Evolutionary conservation across 2,329 filamentous ascomycete species (phyloP), one percentile per base, ranked within the genome.

Genomic region (Beauveria caledonica): DNA sequence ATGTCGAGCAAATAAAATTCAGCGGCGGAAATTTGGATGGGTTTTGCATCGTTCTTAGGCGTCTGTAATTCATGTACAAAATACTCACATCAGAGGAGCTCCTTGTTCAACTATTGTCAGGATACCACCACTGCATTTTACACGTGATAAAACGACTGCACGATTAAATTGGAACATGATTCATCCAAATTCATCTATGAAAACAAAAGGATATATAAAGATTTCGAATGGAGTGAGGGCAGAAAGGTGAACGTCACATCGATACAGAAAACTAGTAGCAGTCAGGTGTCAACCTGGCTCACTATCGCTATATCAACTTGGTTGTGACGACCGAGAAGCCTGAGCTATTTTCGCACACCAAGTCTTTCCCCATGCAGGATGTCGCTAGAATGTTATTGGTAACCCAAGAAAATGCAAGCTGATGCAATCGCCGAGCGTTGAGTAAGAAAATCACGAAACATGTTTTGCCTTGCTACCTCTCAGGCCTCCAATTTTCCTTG

Each of bases 171-270:
- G 56, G 25, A 51, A 58, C 56, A 51, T 58, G 23, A 58, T 42
- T 50, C 56, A 58, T 58, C 56, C 56, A 58, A 50, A 57, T 72
- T 71, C 70, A 69, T 73, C 70, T 73, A 71, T 71, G 62, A 72
- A 66, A 65, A 57, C 63, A 67, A 72, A 68, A 64, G 67, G 70
- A 71, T 68, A 68, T 69, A 66, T 68, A 71, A 65, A 66, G 11
- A 72, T 66, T 71, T 71, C 69, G 40, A 63, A 42, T 42, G 29
- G 52, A 54, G 29, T 60, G 17, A 61, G 40, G 49, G 39, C 9
- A 44, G 25, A 53, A 33, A 40, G 39, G 39, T 25, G 15, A 33
- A 40, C 49, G 19, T 36, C 40, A 39, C 33, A 33, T 13, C 13
- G n/a, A 17, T 58, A 40, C 56, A 44, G 19, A 17, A 19, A 36